Evolutionary conservation across 2,329 filamentous ascomycete genomes (phyloP), one percentile per base, ranked within the genome.

Genomic region (Paraphaeosphaeria minitans): DNA sequence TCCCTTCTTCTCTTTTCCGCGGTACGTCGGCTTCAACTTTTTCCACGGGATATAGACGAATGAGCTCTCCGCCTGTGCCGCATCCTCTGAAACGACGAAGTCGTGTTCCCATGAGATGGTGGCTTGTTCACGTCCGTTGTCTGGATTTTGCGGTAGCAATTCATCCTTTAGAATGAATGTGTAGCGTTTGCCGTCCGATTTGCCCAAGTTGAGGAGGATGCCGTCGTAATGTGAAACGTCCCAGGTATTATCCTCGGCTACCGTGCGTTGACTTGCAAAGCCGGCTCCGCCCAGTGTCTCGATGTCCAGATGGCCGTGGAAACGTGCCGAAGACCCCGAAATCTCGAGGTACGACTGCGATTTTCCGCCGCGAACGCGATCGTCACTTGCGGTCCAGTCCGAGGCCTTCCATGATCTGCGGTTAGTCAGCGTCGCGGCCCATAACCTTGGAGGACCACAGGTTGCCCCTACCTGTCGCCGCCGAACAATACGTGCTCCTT

Each of bases 231-330:
- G 70, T 1, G 83, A 84, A 8, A 95, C 77, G 67, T 95, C 84
- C 84, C 89, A 90, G 24, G 78, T 77, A 14, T 82, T 76, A 41
- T 83, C 78, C 8, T 87, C 85, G 41, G 76, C 76, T 3, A 81
- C 82, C 4, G 89, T 92, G 48, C 89, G 85, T 73, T 94, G 92
- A 4, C 88, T 91, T 10, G 91, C 91, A 71, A 96, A 95, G 5
- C 92, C 92, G 0, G 92, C 91, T 31, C 90, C 91, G 27, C 91
- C 91, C 0, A 95, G 85, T 0, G 90, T 87, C 54, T 83, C 83
- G 62, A 89, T 92, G 76, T 95, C 91, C 21, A 95, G 82, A 24
- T 81, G 80, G 2, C 92, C 91, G 63, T 85, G 78, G 77, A 93
- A 93, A 9, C 73, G 75, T 4, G 82, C 85, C 4, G 72, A 75